Evolutionary conservation across 495 filamentous ascomycete genomes (phyloP).

Genomic region (Tuber umbilicatum): DNA sequence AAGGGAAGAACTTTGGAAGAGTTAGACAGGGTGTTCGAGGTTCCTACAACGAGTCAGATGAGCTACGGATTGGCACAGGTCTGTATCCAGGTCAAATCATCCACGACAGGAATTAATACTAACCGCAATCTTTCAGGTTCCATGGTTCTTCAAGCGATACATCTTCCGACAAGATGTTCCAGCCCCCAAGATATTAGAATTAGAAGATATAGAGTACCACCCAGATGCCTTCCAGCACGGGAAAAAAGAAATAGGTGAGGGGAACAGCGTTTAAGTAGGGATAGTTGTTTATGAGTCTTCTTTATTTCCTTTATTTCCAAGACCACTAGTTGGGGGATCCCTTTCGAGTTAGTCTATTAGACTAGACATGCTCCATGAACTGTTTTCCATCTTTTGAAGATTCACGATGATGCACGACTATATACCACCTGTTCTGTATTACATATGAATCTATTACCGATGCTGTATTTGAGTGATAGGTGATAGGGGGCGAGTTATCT

Average conservation of each 20-base stretch:
- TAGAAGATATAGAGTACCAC: constrained; percentile 29
- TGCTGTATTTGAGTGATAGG: neutral
- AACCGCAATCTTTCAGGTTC: constrained; percentile 40
- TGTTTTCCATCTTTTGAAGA: neutral
- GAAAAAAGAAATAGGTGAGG: constrained; percentile 9
- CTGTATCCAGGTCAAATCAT: neutral
- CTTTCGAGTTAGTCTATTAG: neutral
- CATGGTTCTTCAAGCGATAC: constrained; percentile 50
- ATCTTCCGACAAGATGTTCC: constrained; percentile 45
- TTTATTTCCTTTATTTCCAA: neutral
- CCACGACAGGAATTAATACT: neutral
- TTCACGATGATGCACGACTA: neutral
- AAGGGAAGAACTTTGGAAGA: constrained; percentile 71
- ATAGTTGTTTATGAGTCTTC: neutral
- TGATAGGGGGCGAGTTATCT: neutral
- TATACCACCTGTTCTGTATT: neutral
- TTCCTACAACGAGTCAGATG: constrained; percentile 49
- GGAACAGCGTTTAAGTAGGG: constrained; percentile 18
- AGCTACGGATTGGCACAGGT: constrained; percentile 42
- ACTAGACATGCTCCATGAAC: neutral
- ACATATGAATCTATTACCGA: neutral
- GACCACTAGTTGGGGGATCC: neutral
- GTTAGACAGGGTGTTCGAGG: constrained; percentile 54
- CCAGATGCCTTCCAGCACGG: constrained; percentile 15
- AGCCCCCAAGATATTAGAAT: constrained; percentile 36